Evolutionary conservation across 176 grass and related monocot species (phyloP).

Genomic region (Rhynchospora pubera): DNA sequence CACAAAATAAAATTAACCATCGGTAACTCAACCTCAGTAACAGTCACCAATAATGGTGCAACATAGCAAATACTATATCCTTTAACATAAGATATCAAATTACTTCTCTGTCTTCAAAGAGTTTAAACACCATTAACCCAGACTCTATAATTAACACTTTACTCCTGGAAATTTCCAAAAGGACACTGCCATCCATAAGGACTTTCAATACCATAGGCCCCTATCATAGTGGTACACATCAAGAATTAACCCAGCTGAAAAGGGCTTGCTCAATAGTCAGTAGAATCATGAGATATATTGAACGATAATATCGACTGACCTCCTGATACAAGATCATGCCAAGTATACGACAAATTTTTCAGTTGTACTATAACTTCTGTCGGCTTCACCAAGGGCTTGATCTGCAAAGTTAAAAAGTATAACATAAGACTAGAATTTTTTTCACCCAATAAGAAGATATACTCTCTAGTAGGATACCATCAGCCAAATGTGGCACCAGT

Average conservation of each 20-base stretch:
- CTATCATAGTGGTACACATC: not conserved
- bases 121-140: not conserved
- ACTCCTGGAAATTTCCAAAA: not conserved
- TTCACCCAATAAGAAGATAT: not conserved
- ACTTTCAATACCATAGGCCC: not conserved
- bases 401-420: conserved; percentile 36
- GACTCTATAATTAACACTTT: not conserved
- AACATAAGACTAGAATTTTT: not conserved
- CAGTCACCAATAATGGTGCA: not conserved
- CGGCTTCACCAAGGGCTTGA: conserved; percentile 66
- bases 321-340: conserved; percentile 83
- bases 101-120: not conserved
- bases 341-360: conserved; percentile 60
- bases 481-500: not conserved
- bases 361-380: conserved; percentile 69
- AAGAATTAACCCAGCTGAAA: not conserved
- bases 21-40: not conserved
- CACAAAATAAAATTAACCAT: not conserved
- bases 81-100: not conserved
- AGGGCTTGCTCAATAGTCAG: not conserved
- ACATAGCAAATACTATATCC: not conserved
- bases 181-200: not conserved
- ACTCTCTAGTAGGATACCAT: not conserved
- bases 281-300: not conserved
- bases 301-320: conserved; percentile 48